A percentile compares a stretch with the other conserved stretches of the same genome.
Conservation (phyloP, 306 rosid species). For the Carpinus viminea region DNA sequence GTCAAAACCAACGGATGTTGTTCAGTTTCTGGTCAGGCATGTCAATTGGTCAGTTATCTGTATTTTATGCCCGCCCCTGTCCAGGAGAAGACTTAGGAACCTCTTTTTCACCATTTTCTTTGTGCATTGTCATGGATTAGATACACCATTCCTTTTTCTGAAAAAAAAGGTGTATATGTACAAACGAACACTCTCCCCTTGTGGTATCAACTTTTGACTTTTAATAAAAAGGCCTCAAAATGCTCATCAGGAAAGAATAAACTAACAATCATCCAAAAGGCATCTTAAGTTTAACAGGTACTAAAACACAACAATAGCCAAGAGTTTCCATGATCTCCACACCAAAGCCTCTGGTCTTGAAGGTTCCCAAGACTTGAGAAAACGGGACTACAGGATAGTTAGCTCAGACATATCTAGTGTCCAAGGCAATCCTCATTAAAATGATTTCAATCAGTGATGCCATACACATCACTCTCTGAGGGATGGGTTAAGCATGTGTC, state of each 20-base stretch:
- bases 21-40: too few species aligned
- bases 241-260: neutral
- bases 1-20: too few species aligned
- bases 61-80: neutral
- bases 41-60: too few species aligned
- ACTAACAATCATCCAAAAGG: neutral
- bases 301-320: neutral
- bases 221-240: neutral
- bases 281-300: neutral
- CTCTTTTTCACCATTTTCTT: neutral
- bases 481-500: neutral
- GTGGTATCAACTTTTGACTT: too few species aligned
- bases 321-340: too few species aligned
- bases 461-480: neutral
- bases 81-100: neutral
- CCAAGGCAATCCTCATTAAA: neutral
- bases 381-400: neutral
- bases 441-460: neutral
- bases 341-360: too few species aligned
- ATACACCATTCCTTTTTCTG: neutral
- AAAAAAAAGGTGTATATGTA: neutral
- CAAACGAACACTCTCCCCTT: neutral
- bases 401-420: constrained; percentile 1
- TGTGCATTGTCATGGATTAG: neutral
- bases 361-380: neutral